phyloP scores from a whole-genome alignment of 106 monocot species.

The Hemerocallis citrina region DNA sequence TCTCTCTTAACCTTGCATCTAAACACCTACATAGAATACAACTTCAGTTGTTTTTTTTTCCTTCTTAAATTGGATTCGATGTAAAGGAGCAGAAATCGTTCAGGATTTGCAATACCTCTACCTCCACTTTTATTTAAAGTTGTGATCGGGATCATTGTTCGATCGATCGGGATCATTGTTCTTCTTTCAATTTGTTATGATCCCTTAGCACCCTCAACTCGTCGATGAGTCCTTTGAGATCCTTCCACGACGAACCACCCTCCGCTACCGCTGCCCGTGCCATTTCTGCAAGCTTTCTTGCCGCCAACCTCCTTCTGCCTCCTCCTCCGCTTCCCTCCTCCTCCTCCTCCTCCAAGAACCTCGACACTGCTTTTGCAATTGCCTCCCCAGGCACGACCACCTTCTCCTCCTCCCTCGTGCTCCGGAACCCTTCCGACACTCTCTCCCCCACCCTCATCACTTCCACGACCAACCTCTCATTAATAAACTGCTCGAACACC shows the following conservation, averaged over 20 bases:
- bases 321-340: too few species aligned
- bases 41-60: too few species aligned
- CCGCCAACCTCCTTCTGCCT: not conserved
- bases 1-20: too few species aligned
- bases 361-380: conserved; percentile 15
- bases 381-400: conserved; percentile 20
- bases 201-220: conserved; percentile 25
- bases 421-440: conserved; percentile 27
- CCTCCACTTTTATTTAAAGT: too few species aligned
- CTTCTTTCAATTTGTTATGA: too few species aligned
- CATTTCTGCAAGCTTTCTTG: conserved; percentile 6
- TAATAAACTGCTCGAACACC: conserved; percentile 51
- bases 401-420: conserved; percentile 9
- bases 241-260: conserved; percentile 25
- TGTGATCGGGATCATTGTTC: too few species aligned
- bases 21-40: too few species aligned
- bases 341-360: conserved; percentile 19
- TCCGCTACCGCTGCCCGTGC: conserved; percentile 24
- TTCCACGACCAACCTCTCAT: conserved; percentile 31
- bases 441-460: conserved; percentile 14
- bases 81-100: too few species aligned
- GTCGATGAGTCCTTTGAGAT: conserved; percentile 22
- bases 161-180: too few species aligned
- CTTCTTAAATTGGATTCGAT: too few species aligned
- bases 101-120: too few species aligned